These are phyloP conservation scores for Torulaspora microellipsoides DNA, from an alignment of 805 yeast species.

Conservation along the genomic window DNA sequence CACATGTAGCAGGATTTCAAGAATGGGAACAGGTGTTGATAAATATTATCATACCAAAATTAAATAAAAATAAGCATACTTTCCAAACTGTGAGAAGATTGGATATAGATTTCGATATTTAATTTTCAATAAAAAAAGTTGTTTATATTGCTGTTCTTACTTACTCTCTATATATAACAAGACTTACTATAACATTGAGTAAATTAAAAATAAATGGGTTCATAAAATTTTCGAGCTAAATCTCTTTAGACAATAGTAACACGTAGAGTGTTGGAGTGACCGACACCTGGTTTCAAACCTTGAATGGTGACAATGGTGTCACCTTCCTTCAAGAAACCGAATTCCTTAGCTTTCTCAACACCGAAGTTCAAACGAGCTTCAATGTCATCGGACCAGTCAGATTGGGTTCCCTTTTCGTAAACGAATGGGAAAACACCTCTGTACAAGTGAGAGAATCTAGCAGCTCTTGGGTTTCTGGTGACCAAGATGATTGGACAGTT, in stretches of 20 bases:
- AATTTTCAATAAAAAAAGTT: neutral
- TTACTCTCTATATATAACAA: conserved; percentile 9
- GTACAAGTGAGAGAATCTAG: conserved; percentile 93
- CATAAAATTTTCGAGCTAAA: conserved; percentile 3
- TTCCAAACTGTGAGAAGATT: conserved; percentile 22
- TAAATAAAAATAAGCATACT: conserved; percentile 24
- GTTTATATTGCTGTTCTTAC: neutral
- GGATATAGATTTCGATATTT: conserved; percentile 25
- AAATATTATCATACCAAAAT: conserved; percentile 23
- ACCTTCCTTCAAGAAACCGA: conserved; percentile 82
- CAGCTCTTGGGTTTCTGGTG: conserved; percentile 89
- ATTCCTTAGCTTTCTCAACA: conserved; percentile 78
- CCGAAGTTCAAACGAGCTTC: conserved; percentile 94
- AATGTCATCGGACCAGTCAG: conserved; percentile 94
- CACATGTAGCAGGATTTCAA: conserved; percentile 16
- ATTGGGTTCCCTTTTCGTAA: conserved; percentile 53
- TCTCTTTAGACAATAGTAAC: conserved; percentile 62
- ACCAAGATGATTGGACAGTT: conserved; percentile 96
- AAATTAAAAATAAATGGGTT: conserved; percentile 3
- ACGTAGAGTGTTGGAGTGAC: conserved; percentile 98
- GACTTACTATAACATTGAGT: conserved; percentile 6
- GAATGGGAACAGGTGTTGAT: conserved; percentile 33
- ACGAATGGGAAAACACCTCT: conserved; percentile 98
- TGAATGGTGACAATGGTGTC: conserved; percentile 91
- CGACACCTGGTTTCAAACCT: conserved; percentile 98